Base-by-base conservation (phyloP, 2,329 filamentous ascomycete species). In the Metarhizium album region DNA sequence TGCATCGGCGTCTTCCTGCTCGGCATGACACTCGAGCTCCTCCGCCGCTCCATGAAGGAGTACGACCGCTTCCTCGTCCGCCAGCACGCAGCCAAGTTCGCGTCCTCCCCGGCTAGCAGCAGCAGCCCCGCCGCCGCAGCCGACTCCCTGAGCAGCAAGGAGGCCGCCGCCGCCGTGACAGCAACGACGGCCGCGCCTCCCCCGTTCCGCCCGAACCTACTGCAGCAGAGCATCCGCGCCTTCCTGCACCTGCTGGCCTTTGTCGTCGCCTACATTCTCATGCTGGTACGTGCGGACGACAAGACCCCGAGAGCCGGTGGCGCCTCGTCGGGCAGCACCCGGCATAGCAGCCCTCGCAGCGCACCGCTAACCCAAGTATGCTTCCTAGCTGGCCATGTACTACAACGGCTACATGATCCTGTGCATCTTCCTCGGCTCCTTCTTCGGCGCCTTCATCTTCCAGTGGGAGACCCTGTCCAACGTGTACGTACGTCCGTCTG, bases 1-100 rank as follows among this genome's bases (percentile, higher is more conserved):
- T 93, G 87, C 69, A 83, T 94, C 61, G 87, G 85, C 53, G 82
- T 89, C 35, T 73, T 89, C 54, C 70, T 84, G n/a, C 80, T 94
- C 49, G 84, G 86, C 57, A 75, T 91, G 48, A 60, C 69, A 5
- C 82, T 93, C 58, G 87, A 93, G 62, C 70, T 83, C 52, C 74
- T 93, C 22, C 84, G 88, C 47, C 83, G 87, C 29, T 59, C 76
- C 23, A 75, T 78, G 56, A 83, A 85, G 58, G 86, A 90, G 64
- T 91, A 84, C 65, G 87, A 93, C 64, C 73, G 77, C 24, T 78
- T 77, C 59, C 74, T 89, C 29, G 60, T 84, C 53, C 74, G 74
- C 27, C 73, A 76, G 57, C 75, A 78, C 59, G 59, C 68, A 55
- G 62, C 61, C 48, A 64, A 68, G 45, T 64, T 63, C 53, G 57